Evolutionary conservation across 768 basidiomycete genomes (phyloP), one percentile per base, ranked within the genome.

Genomic region (Tylopilus rubrobrunneus): DNA sequence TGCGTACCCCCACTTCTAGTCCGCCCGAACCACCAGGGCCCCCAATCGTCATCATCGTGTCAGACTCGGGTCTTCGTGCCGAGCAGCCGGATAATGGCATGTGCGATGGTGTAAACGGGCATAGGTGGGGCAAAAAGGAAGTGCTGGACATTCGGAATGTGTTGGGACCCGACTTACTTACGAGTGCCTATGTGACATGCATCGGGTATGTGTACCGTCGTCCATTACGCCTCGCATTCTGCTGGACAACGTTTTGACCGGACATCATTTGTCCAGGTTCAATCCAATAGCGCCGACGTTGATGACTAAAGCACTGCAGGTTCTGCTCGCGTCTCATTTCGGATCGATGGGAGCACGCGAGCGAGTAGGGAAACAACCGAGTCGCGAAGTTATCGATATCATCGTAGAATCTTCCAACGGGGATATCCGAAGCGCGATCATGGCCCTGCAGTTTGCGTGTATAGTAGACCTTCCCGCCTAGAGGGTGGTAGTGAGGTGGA

Each of bases 361-460:
- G 15, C 58, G 37, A 33, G 29, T 45, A 15, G 63, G 68, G 4
- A 64, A 67, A 12, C 68, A 71, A 7, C 84, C 84, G 0, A 74
- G 85, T 0, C 83, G 83, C 52, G 87, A 88, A 6, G 78, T 82
- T 1, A 62, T 97, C 0, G 87, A 96, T 49, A 70, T 84, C n/a
- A 79, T 98, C 55, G 81, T 94, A 5, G 83, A 85, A 48, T 81
- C 87, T 2, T 79, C 89, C 4, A 88, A 89, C 62, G 97, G 97
- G 0, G 97, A 99, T 64, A 89, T 99, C 36, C 78, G 97, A 41
- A 90, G 88, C 52, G 96, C 94, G 1, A 81, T 98, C 55, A 98
- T 96, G 85, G 85, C 87, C 0, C 76, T 98, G n/a, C n/a, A n/a
- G n/a, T n/a, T n/a, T n/a, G n/a, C n/a, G n/a, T n/a, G n/a, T n/a